These are phyloP conservation scores for Tylopilus sp. DNA, from an alignment of 1,284 basidiomycete genomes.

Conservation along the genomic window DNA sequence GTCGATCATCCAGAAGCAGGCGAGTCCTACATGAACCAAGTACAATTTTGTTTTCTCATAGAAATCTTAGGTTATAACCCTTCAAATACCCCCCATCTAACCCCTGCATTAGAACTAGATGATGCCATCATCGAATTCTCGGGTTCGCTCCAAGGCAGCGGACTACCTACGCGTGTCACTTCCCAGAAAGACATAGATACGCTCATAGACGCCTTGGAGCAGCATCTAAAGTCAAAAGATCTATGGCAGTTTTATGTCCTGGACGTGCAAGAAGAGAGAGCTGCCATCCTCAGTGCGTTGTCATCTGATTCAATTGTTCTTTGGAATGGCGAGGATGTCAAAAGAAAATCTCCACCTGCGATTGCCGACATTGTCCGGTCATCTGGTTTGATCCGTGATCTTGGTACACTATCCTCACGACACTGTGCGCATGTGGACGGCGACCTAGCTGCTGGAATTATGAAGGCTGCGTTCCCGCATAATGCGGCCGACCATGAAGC, in stretches of 20 bases:
- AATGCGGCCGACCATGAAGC: constrained; percentile 49
- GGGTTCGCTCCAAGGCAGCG: constrained; percentile 55
- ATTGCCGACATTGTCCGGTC: constrained; percentile 64
- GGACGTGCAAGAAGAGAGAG: constrained; percentile 62
- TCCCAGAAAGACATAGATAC: constrained; percentile 67
- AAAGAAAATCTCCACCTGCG: constrained; percentile 61
- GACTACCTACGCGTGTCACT: constrained; percentile 70
- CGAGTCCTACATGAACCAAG: constrained; percentile 28
- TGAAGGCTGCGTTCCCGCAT: constrained; percentile 67
- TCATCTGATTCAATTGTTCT: constrained; percentile 41
- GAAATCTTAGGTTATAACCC: constrained; percentile 76
- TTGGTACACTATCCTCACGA: constrained; percentile 62
- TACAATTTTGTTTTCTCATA: constrained; percentile 11
- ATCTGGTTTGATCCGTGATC: constrained; percentile 55
- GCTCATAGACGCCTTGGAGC: constrained; percentile 63
- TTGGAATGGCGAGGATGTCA: constrained; percentile 61
- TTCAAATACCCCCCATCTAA: constrained; percentile 84
- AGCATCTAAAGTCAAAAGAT: constrained; percentile 62
- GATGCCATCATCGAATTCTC: constrained; percentile 82
- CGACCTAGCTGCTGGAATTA: constrained; percentile 61
- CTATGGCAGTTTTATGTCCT: constrained; percentile 94
- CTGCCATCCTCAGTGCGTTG: constrained; percentile 53
- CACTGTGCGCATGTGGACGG: constrained; percentile 68
- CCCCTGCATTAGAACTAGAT: constrained; percentile 86
- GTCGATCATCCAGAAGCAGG: constrained; percentile 91